phyloP scores from a whole-genome alignment of 169 alveolate genomes.

The Babesia ovata region DNA sequence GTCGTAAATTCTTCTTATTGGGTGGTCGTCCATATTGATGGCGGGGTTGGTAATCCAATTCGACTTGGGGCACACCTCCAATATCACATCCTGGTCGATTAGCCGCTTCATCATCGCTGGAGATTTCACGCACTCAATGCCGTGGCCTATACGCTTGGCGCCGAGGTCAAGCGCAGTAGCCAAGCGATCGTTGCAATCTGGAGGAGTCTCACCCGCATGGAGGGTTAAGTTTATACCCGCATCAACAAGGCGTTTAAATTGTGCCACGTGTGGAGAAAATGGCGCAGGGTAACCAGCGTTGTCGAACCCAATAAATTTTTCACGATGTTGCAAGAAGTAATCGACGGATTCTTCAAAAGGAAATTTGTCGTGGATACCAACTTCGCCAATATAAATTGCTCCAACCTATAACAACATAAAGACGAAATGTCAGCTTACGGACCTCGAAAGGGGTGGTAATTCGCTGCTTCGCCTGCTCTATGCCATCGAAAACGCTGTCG shows the following conservation, averaged over 20 bases:
- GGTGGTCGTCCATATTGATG: slow-evolving; percentile 63
- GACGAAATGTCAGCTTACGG: not conserved
- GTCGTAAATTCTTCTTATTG: slow-evolving; percentile 59
- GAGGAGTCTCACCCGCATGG: slow-evolving; percentile 70
- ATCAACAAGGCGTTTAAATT: slow-evolving; percentile 50
- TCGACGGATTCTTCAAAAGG: slow-evolving; percentile 53
- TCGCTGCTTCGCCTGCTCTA: slow-evolving; percentile 41
- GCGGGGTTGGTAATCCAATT: slow-evolving; percentile 56
- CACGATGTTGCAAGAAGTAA: slow-evolving; percentile 42
- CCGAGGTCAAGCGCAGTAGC: slow-evolving; percentile 50
- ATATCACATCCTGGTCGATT: slow-evolving; percentile 48
- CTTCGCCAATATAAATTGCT: slow-evolving; percentile 46
- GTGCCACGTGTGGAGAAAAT: slow-evolving; percentile 42
- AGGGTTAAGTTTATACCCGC: slow-evolving; percentile 53
- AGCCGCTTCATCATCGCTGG: slow-evolving; percentile 52
- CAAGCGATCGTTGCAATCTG: slow-evolving; percentile 53
- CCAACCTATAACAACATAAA: slow-evolving; percentile 43
- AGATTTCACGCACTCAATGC: slow-evolving; percentile 63
- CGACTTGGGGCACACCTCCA: slow-evolving; percentile 66
- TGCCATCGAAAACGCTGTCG: slow-evolving; percentile 48
- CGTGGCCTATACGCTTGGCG: slow-evolving; percentile 68
- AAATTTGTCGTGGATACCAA: slow-evolving; percentile 21
- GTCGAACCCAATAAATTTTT: slow-evolving; percentile 65
- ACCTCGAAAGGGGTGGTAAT: slow-evolving; percentile 24
- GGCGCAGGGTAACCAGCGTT: slow-evolving; percentile 62